Conservation (phyloP, 768 basidiomycete species). For the Lentinula sp. region DNA sequence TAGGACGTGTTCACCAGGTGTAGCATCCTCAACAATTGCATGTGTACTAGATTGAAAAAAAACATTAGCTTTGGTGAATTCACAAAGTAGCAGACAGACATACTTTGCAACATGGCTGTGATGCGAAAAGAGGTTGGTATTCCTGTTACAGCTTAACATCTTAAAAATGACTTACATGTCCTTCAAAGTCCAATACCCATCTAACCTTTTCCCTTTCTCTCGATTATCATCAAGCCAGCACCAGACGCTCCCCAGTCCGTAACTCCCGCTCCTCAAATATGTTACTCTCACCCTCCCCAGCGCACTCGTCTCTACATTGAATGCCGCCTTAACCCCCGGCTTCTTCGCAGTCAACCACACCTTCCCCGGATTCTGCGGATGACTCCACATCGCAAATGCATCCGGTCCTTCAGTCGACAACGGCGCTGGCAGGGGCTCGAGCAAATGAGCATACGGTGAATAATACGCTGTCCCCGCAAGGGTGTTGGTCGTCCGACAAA, state of each 20-base stretch:
- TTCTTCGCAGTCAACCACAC: background rate
- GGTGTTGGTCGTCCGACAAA: slow-evolving; percentile 1
- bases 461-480: background rate
- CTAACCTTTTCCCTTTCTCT: background rate
- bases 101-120: background rate
- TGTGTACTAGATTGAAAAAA: background rate
- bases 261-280: slow-evolving; percentile 1
- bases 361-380: background rate
- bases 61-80: background rate
- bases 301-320: background rate
- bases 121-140: background rate
- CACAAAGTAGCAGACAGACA: background rate
- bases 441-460: background rate
- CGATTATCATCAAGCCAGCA: slow-evolving; percentile 1
- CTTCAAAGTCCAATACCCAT: background rate
- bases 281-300: background rate
- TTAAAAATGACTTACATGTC: background rate
- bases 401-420: background rate
- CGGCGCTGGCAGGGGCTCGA: background rate
- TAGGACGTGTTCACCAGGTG: background rate
- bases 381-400: background rate
- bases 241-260: background rate
- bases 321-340: background rate
- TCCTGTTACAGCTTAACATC: background rate
- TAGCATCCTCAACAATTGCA: background rate